These are phyloP conservation scores for Naganishia vishniacii DNA, from an alignment of 768 basidiomycete genomes.

Conservation along the genomic window DNA sequence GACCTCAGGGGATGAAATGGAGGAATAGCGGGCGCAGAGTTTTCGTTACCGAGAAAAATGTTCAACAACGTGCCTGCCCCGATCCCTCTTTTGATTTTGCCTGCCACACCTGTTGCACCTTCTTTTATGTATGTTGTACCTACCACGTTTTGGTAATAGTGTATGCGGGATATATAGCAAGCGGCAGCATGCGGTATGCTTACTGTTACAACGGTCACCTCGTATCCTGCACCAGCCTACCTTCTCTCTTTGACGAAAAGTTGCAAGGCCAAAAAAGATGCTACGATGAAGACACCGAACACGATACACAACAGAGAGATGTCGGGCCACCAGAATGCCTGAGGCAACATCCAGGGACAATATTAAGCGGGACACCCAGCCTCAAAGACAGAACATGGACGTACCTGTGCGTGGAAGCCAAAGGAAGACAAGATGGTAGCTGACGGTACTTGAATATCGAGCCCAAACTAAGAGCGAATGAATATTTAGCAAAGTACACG, in stretches of 20 bases:
- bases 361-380: neutral
- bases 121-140: neutral
- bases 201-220: neutral
- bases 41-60: neutral
- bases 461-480: slow-evolving; percentile 66
- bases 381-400: slow-evolving; percentile 44
- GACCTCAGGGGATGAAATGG: slow-evolving; percentile 26
- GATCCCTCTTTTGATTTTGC: neutral
- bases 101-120: neutral
- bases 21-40: neutral
- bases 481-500: neutral
- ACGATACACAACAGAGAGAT: slow-evolving; percentile 77
- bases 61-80: neutral
- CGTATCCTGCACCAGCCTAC: slow-evolving; percentile 35
- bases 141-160: neutral
- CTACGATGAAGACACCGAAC: slow-evolving; percentile 70
- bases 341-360: slow-evolving; percentile 31
- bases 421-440: slow-evolving; percentile 92
- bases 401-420: slow-evolving; percentile 70
- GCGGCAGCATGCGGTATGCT: neutral
- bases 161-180: slow-evolving; percentile 1
- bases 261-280: slow-evolving; percentile 74
- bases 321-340: slow-evolving; percentile 98
- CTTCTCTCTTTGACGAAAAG: slow-evolving; percentile 80
- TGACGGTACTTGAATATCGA: slow-evolving; percentile 92